Percentiles rank a stretch among this genome's conserved stretches.
phyloP scores from a whole-genome alignment of 2,329 filamentous ascomycete species.

The Dryadomyces quercivorus region DNA sequence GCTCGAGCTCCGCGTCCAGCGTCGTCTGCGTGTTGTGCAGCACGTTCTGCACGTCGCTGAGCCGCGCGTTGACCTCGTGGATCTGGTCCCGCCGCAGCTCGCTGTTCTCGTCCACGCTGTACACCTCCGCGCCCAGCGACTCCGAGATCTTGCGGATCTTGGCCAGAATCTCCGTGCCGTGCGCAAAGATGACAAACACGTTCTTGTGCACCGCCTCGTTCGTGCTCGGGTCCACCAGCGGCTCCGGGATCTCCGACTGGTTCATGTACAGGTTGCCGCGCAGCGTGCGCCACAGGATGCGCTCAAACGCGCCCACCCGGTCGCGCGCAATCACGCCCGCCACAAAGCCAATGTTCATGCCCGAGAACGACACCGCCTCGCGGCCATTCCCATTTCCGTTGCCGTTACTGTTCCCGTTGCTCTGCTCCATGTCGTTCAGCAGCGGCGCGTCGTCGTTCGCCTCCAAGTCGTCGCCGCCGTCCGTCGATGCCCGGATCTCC shows the following conservation, averaged over 20 bases:
- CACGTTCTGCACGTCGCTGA: constrained; percentile 85
- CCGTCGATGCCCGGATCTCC: constrained; percentile 83
- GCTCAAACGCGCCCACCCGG: constrained; percentile 87
- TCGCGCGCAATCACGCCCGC: constrained; percentile 91
- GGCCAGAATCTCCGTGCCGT: constrained; percentile 94
- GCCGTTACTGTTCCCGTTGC: not conserved
- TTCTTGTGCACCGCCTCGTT: constrained; percentile 94
- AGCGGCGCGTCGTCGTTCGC: constrained; percentile 79
- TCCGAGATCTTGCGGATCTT: constrained; percentile 99
- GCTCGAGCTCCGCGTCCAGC: constrained; percentile 80
- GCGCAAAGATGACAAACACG: constrained; percentile 97
- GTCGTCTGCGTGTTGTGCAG: constrained; percentile 91
- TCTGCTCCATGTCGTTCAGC: constrained; percentile 80
- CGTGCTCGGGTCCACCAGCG: constrained; percentile 79
- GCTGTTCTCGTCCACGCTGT: constrained; percentile 95
- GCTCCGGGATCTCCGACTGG: constrained; percentile 93
- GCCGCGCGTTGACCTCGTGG: constrained; percentile 88
- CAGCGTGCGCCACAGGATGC: constrained; percentile 92
- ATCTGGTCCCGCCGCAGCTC: constrained; percentile 92
- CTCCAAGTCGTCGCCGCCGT: constrained; percentile 20
- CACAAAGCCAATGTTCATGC: constrained; percentile 98
- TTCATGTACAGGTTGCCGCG: constrained; percentile 99
- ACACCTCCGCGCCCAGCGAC: constrained; percentile 88
- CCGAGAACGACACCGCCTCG: constrained; percentile 64
- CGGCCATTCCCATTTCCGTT: not conserved